phyloP scores from a whole-genome alignment of 352 stramenopile species.

The Phytophthora ohioensis region DNA sequence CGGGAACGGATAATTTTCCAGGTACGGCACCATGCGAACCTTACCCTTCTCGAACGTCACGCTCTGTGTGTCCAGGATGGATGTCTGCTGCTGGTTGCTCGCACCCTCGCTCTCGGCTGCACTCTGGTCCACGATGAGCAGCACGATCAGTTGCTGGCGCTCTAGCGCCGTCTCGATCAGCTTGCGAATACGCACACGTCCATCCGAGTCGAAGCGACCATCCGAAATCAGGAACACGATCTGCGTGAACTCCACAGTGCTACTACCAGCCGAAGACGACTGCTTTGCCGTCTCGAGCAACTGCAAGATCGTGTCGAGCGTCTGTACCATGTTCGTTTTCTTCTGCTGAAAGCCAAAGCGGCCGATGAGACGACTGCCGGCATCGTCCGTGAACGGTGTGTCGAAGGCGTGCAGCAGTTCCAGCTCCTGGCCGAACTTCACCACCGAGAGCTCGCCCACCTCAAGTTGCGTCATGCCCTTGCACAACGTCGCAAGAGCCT shows the following conservation, averaged over 20 bases:
- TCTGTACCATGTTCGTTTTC: slow-evolving; percentile 97
- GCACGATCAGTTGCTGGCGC: slow-evolving; percentile 97
- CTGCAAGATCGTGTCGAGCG: slow-evolving; percentile 93
- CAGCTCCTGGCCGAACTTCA: slow-evolving; percentile 97
- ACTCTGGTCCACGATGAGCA: slow-evolving; percentile 97
- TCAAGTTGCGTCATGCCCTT: slow-evolving; percentile 98
- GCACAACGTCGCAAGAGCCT: slow-evolving; percentile 96
- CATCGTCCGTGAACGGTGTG: slow-evolving; percentile 97
- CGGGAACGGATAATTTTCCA: slow-evolving; percentile 99
- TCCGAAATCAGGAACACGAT: slow-evolving; percentile 99
- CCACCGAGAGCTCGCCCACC: slow-evolving; percentile 94
- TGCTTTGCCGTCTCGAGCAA: slow-evolving; percentile 90
- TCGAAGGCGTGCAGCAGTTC: slow-evolving; percentile 97
- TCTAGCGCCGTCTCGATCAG: slow-evolving; percentile 97
- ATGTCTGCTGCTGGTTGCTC: slow-evolving; percentile 76
- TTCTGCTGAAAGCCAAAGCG: slow-evolving; percentile 98
- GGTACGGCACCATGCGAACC: slow-evolving; percentile 96
- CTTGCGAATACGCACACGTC: slow-evolving; percentile 94
- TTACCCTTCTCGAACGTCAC: slow-evolving; percentile 97
- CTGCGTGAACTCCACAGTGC: slow-evolving; percentile 92
- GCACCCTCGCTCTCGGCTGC: slow-evolving; percentile 35
- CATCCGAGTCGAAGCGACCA: slow-evolving; percentile 98
- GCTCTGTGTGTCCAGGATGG: slow-evolving; percentile 98
- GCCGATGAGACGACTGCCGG: slow-evolving; percentile 92
- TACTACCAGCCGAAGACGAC: slow-evolving; percentile 51